Evolutionary conservation across 2,329 filamentous ascomycete genomes (phyloP).

Genomic region (Ophiosphaerella herpotricha): DNA sequence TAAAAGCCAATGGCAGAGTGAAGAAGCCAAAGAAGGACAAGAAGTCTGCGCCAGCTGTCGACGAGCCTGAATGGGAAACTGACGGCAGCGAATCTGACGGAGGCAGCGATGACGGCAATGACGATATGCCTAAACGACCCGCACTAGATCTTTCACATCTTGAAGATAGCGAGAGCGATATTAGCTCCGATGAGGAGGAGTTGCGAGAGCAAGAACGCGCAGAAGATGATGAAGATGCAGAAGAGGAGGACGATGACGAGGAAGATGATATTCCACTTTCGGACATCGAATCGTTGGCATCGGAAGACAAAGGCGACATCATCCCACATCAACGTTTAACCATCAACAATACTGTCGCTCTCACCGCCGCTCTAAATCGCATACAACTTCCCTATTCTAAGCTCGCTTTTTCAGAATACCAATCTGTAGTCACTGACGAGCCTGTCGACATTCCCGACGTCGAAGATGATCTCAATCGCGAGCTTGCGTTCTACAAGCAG

Average conservation of each 20-base stretch:
- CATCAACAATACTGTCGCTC: slow-evolving; percentile 94
- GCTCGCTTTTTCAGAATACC: slow-evolving; percentile 81
- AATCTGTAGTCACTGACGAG: slow-evolving; percentile 71
- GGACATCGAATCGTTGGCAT: slow-evolving; percentile 77
- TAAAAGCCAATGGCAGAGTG: slow-evolving; percentile 35
- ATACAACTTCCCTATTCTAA: slow-evolving; percentile 71
- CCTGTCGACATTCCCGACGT: slow-evolving; percentile 78
- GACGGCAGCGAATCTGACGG: slow-evolving; percentile 46
- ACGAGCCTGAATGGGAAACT: slow-evolving; percentile 39
- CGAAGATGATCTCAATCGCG: slow-evolving; percentile 88
- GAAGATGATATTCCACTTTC: slow-evolving; percentile 88
- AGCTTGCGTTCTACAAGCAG: slow-evolving; percentile 92
- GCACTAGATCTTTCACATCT: slow-evolving; percentile 37
- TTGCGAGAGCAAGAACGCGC: slow-evolving; percentile 30
- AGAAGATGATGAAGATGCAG: slow-evolving; percentile 43
- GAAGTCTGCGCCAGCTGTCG: slow-evolving; percentile 26
- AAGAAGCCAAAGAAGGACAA: slow-evolving; percentile 41
- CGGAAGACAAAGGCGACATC: slow-evolving; percentile 83
- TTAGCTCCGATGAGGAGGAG: slow-evolving; percentile 43
- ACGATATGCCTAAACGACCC: slow-evolving; percentile 30
- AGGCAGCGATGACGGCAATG: slow-evolving; percentile 43
- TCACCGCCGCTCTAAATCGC: slow-evolving; percentile 78
- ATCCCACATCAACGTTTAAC: slow-evolving; percentile 90
- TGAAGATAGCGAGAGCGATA: slow-evolving; percentile 49
- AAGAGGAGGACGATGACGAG: slow-evolving; percentile 47